Conservation (phyloP, 495 filamentous ascomycete genomes). For the Penicillium turbatum region DNA sequence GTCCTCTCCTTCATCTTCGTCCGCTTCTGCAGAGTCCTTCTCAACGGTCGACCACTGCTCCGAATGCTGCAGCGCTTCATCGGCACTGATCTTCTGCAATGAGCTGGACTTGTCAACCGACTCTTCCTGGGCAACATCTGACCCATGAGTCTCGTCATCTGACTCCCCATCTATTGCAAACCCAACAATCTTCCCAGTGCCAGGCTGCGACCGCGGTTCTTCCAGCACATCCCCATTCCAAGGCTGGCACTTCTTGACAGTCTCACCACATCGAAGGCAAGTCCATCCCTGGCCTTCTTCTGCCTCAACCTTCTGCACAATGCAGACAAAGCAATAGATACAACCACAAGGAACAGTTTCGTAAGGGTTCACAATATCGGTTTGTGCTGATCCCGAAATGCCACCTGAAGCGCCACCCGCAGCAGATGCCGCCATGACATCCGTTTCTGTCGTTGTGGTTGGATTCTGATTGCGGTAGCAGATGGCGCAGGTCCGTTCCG, state of each 20-base stretch:
- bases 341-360: conserved; percentile 88
- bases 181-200: conserved; percentile 60
- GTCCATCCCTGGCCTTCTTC: conserved; percentile 96
- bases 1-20: neutral
- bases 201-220: conserved; percentile 45
- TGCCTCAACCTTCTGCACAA: conserved; percentile 82
- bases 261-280: conserved; percentile 85
- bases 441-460: conserved; percentile 57
- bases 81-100: conserved; percentile 29
- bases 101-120: conserved; percentile 19
- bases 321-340: conserved; percentile 94
- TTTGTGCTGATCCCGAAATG: conserved; percentile 80
- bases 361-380: conserved; percentile 95
- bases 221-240: conserved; percentile 87
- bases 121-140: conserved; percentile 3
- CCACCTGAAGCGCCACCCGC: conserved; percentile 65
- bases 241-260: conserved; percentile 83
- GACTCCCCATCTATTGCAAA: conserved; percentile 55
- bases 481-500: conserved; percentile 94
- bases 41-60: conserved; percentile 38
- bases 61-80: conserved; percentile 36
- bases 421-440: conserved; percentile 58
- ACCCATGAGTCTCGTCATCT: conserved; percentile 12
- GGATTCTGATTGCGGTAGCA: conserved; percentile 92
- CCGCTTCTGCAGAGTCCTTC: conserved; percentile 17